Base-by-base conservation (phyloP, 2,329 filamentous ascomycete species). In the Ceratocystis diversiconidia region DNA sequence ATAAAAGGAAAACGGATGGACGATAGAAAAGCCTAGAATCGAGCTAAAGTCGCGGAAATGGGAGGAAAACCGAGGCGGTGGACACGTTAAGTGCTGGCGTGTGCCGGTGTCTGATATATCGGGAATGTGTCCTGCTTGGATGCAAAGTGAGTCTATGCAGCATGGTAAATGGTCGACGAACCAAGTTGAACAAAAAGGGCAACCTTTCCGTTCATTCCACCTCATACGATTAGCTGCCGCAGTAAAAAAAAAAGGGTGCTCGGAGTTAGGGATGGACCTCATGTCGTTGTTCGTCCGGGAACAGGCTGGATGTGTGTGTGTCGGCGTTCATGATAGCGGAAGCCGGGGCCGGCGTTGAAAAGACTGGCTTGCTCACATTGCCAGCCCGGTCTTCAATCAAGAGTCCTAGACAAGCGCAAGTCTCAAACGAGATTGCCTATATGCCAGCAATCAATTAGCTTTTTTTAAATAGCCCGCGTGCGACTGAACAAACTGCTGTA, bases 401-500 rank as follows among this genome's bases (percentile, higher is more conserved):
- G 55, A 55, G 59, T 62, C 64, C 64, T 65, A 65, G 64, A 65
- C 64, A 65, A 44, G 55, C 48, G 36, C 32, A 28, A 61, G 12
- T 50, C 28, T 32, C 36, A 10, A 32, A 19, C 36, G 43, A 48
- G 61, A 36, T 50, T 43, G 44, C 36, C 36, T 41, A 41, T 65
- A 62, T 65, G 64, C 64, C 64, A 62, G 64, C 32, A 65, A 65
- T 66, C 57, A 41, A 67, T 67, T 67, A 67, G 66, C 65, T 65
- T 59, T 55, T 79, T 78, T 79, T 81, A 92, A 72, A 91, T 89
- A 75, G 88, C 88, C 77, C 88, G 88, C 72, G 88, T 89, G 75
- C 89, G 87, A 76, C 88, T 89, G 80, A 94, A 96, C 77, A 95
- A 85, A 82, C 89, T 95, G 85, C 90, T 94, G 85, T 97, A 99